A percentile compares a stretch with the other conserved stretches of the same genome.
Conservation (phyloP, 495 filamentous ascomycete species). For the Choiromyces venosus region DNA sequence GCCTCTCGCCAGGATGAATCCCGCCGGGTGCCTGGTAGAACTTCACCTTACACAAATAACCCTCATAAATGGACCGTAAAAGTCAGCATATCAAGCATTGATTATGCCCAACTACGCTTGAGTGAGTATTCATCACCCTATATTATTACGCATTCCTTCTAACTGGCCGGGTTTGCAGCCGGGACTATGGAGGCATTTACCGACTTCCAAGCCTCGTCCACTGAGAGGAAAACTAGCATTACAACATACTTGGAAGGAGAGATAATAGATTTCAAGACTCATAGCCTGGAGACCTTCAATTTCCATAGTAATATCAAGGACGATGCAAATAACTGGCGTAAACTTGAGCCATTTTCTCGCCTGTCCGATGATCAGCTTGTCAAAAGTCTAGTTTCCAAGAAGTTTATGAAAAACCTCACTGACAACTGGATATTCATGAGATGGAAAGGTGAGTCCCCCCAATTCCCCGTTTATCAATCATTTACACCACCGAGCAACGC, state of each 20-base stretch:
- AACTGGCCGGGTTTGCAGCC: conserved; percentile 36
- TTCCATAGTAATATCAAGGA: conserved; percentile 57
- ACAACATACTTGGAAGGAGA: conserved; percentile 71
- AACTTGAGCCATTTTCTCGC: conserved; percentile 61
- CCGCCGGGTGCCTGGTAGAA: conserved; percentile 25
- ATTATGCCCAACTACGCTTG: conserved; percentile 47
- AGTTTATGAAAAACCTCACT: conserved; percentile 45
- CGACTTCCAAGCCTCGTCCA: conserved; percentile 54
- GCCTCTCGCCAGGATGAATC: conserved; percentile 20
- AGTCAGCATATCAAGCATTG: conserved; percentile 64
- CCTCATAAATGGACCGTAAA: conserved; percentile 69
- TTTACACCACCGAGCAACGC: not conserved
- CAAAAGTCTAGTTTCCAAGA: conserved; percentile 54
- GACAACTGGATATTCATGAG: conserved; percentile 64
- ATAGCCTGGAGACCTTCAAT: conserved; percentile 63
- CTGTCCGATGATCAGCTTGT: conserved; percentile 56
- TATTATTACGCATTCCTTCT: conserved; percentile 5
- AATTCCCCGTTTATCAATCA: conserved; percentile 4
- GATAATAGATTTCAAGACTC: conserved; percentile 66
- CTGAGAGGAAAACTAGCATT: conserved; percentile 54
- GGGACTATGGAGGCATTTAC: conserved; percentile 77
- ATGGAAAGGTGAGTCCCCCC: conserved; percentile 59
- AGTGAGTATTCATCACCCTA: conserved; percentile 27
- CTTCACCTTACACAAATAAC: conserved; percentile 30
- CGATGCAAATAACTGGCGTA: conserved; percentile 67